Evolutionary conservation across 495 filamentous ascomycete genomes (phyloP), one percentile per base, ranked within the genome.

Genomic region (Hypoxylon fuscum): DNA sequence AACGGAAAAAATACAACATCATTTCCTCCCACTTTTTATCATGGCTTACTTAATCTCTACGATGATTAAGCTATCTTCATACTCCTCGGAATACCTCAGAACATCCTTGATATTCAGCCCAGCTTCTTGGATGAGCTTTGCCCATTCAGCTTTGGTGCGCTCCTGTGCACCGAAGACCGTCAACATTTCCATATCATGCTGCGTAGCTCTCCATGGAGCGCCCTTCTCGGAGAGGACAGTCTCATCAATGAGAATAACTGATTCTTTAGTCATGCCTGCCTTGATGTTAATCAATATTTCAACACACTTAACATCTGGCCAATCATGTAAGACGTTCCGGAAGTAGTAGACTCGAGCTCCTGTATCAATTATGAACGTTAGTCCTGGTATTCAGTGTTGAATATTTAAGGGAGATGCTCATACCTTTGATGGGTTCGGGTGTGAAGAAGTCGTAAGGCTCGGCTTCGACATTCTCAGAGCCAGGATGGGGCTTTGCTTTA

Each of bases 271-370:
- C 40, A 42, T 42, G 14, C 2, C 12, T 22, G 15, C 40, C 10
- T 42, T 22, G 40, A 22, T 42, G 31, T 69, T 56, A 0, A 43
- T 11, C 9, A 83, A 64, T 23, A 82, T 79, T 15, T 48, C 60
- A 5, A 49, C 62, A 37, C 73, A 74, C 12, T 23, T 50, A 11
- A 76, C 70, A 38, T 79, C 76, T 2, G 71, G 69, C 76, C 77
- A 81, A 69, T 81, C 79, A 41, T 82, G 78, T 20, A 80, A 61
- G 35, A 81, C 62, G 14, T 60, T 60, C 43, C 76, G 75, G 42
- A 82, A 44, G 59, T 72, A 80, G 50, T 81, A 81, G 0, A 67
- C 70, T 5, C 72, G 61, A 2, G 77, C 73, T 1, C 75, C 77
- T 34, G n/a, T 11, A 34, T 34, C 9, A 10, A 12, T 2, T 12